These are phyloP conservation scores for Aspergillus puulaauensis DNA, from an alignment of 2,329 filamentous ascomycete genomes.

Conservation along the genomic window DNA sequence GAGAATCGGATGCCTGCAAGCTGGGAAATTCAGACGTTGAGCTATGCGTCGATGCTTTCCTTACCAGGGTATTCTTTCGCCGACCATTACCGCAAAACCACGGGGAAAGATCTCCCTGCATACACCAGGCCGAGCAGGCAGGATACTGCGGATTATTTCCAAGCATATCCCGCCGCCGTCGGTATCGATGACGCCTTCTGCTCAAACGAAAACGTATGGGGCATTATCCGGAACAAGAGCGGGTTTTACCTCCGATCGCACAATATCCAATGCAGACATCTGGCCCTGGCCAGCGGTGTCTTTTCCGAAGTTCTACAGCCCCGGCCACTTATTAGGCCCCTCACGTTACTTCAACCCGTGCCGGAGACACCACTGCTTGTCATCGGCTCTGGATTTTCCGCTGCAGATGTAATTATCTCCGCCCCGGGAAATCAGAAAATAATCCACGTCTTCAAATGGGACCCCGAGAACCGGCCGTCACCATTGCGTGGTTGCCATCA, in stretches of 20 bases:
- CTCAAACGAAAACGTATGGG: slow-evolving; percentile 42
- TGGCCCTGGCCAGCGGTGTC: slow-evolving; percentile 60
- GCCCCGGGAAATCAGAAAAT: slow-evolving; percentile 51
- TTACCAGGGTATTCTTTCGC: slow-evolving; percentile 60
- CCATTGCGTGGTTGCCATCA: slow-evolving; percentile 60
- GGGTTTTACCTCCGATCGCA: slow-evolving; percentile 55
- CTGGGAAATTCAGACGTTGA: slow-evolving; percentile 59
- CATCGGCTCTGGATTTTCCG: slow-evolving; percentile 62
- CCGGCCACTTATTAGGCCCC: slow-evolving; percentile 48
- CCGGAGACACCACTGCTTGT: slow-evolving; percentile 50
- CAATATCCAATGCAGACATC: slow-evolving; percentile 53
- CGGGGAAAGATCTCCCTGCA: slow-evolving; percentile 46
- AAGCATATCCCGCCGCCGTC: slow-evolving; percentile 54
- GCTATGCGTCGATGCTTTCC: slow-evolving; percentile 62
- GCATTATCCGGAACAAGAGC: slow-evolving; percentile 44
- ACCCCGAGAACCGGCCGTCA: slow-evolving; percentile 55
- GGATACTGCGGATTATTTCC: slow-evolving; percentile 57
- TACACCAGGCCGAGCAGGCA: slow-evolving; percentile 56
- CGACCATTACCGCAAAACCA: slow-evolving; percentile 48
- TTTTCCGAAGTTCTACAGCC: slow-evolving; percentile 57
- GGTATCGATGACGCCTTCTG: slow-evolving; percentile 51
- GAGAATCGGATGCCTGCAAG: slow-evolving; percentile 53
- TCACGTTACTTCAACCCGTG: slow-evolving; percentile 36
- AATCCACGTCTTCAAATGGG: slow-evolving; percentile 62
- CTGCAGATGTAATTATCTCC: slow-evolving; percentile 61